A percentile compares a stretch with the other conserved stretches of the same genome.
phyloP scores from a whole-genome alignment of 805 yeast genomes.

The Isabelozyma pseudorhagii region DNA sequence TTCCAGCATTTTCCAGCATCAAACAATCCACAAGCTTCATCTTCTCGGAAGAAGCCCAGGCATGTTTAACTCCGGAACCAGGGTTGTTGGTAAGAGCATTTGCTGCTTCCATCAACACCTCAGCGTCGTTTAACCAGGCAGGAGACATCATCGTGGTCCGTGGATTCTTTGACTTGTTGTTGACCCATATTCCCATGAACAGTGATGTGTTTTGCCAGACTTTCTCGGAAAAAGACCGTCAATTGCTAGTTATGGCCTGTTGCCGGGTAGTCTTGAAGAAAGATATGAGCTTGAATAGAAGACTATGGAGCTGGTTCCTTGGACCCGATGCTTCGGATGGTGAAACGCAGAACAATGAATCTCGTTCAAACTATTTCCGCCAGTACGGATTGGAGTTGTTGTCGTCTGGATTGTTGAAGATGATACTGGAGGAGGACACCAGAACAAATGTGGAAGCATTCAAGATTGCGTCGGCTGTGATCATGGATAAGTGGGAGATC shows the following conservation, averaged over 20 bases:
- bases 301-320: conserved; percentile 90
- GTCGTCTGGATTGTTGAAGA: conserved; percentile 48
- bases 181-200: conserved; percentile 62
- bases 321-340: conserved; percentile 51
- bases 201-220: conserved; percentile 52
- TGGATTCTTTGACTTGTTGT: conserved; percentile 81
- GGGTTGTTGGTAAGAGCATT: conserved; percentile 77
- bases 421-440: conserved; percentile 36
- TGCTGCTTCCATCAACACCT: conserved; percentile 56
- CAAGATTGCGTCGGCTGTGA: conserved; percentile 58
- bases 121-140: conserved; percentile 27
- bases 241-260: conserved; percentile 57
- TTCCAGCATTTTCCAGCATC: conserved; percentile 57
- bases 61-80: conserved; percentile 71
- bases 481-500: conserved; percentile 94
- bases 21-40: conserved; percentile 12
- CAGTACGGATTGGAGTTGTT: conserved; percentile 51
- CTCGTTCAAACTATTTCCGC: conserved; percentile 57
- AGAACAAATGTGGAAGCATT: conserved; percentile 46
- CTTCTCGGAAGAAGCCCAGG: conserved; percentile 50
- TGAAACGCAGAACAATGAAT: conserved; percentile 8
- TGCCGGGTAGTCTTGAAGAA: conserved; percentile 68
- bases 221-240: conserved; percentile 51
- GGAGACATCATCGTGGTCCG: conserved; percentile 70
- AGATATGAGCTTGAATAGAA: conserved; percentile 92